Percentiles rank a stretch among this genome's conserved stretches.
phyloP scores from a whole-genome alignment of 768 basidiomycete genomes.

The Calocybe cyanea region DNA sequence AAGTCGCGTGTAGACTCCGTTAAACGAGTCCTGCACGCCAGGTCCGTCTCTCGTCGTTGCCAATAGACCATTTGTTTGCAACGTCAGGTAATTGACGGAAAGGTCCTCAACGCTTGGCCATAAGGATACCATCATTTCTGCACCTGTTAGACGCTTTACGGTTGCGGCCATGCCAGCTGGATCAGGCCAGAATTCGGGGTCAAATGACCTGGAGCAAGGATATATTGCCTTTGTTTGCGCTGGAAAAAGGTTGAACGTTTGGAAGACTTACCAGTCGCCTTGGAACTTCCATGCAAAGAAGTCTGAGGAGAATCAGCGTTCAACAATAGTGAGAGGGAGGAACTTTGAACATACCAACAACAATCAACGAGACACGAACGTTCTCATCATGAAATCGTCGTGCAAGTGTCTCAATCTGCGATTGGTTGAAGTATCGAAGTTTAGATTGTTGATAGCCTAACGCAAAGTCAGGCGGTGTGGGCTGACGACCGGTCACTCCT shows the following conservation, averaged over 20 bases:
- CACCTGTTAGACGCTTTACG: slow-evolving; percentile 31
- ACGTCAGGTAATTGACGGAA: slow-evolving; percentile 28
- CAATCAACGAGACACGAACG: slow-evolving; percentile 32
- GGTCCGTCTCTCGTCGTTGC: slow-evolving; percentile 33
- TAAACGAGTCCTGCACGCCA: slow-evolving; percentile 31
- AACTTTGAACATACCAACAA: slow-evolving; percentile 21
- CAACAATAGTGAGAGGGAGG: background rate
- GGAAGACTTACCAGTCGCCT: slow-evolving; percentile 28
- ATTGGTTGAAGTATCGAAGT: slow-evolving; percentile 33
- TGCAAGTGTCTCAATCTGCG: slow-evolving; percentile 30
- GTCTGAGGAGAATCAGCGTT: slow-evolving; percentile 19
- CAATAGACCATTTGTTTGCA: slow-evolving; percentile 27
- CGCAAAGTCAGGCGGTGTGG: slow-evolving; percentile 32
- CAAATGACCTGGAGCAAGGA: slow-evolving; percentile 26
- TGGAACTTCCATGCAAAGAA: slow-evolving; percentile 36
- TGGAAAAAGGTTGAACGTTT: background rate
- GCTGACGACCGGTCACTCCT: slow-evolving; percentile 32
- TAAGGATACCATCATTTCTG: slow-evolving; percentile 36
- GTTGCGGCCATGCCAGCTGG: slow-evolving; percentile 28
- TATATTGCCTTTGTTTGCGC: background rate
- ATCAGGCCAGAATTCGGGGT: slow-evolving; percentile 31
- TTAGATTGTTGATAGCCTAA: slow-evolving; percentile 35
- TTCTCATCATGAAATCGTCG: slow-evolving; percentile 32
- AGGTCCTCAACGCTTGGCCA: slow-evolving; percentile 36
- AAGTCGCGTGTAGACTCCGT: slow-evolving; percentile 31